Evolutionary conservation across 2,329 filamentous ascomycete species (phyloP).

Genomic region (Verticillium dahliae): DNA sequence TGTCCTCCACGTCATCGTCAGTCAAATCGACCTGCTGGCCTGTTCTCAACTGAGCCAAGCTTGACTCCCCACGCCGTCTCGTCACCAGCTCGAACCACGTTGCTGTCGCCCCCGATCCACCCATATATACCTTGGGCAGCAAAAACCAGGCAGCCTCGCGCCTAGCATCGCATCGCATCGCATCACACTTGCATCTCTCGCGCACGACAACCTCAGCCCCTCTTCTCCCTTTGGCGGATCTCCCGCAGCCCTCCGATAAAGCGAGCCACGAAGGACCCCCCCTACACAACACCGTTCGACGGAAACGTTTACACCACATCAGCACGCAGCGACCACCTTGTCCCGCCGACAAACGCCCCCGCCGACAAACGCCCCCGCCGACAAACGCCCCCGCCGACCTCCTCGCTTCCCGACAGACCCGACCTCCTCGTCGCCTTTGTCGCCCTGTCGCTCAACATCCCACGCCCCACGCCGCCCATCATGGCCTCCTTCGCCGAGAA

Average conservation of each 20-base stretch:
- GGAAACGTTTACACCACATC: too few species aligned
- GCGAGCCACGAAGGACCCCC: neutral
- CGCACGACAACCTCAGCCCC: neutral
- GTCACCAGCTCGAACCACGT: neutral
- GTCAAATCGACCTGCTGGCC: neutral
- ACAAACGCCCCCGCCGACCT: too few species aligned
- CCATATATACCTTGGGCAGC: neutral
- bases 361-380: neutral
- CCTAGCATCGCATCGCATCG: neutral
- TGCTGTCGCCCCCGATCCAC: neutral
- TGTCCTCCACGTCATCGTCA: conserved; percentile 2
- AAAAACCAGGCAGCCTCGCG: neutral
- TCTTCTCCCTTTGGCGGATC: neutral
- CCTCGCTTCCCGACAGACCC: neutral
- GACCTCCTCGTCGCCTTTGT: too few species aligned
- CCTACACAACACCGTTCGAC: too few species aligned
- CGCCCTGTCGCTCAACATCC: neutral
- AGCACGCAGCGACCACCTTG: neutral
- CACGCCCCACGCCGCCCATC: conserved; percentile 5
- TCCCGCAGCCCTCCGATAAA: neutral
- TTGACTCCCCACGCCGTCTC: neutral
- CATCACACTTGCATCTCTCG: neutral
- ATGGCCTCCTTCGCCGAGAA: conserved; percentile 63
- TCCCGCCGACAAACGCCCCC: too few species aligned
- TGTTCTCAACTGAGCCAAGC: neutral